phyloP scores from a whole-genome alignment of 2,329 filamentous ascomycete genomes.

The Bisporella sp. region DNA sequence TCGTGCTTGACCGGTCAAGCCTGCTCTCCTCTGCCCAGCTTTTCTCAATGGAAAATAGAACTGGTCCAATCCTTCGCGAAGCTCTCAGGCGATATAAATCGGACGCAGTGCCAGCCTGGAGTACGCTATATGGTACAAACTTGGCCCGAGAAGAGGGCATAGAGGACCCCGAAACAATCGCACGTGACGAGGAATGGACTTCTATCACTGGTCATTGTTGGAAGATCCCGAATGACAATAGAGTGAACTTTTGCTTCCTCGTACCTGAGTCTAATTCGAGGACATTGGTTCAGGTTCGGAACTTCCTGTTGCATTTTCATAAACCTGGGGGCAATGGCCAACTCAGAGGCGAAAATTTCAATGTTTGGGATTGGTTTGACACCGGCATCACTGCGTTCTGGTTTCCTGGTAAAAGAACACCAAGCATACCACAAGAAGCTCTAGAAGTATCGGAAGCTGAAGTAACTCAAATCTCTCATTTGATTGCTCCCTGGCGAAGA shows the following conservation, averaged over 20 bases:
- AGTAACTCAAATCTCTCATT: too few relatives aligned
- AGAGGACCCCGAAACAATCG: background rate
- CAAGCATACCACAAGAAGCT: too few relatives aligned
- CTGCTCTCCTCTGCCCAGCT: background rate
- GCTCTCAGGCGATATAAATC: background rate
- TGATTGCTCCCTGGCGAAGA: too few relatives aligned
- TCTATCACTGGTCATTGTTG: constrained; percentile 4
- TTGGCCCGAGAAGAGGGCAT: background rate
- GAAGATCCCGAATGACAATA: constrained; percentile 9
- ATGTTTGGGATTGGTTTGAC: too few relatives aligned
- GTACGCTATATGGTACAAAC: background rate
- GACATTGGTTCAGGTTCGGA: too few relatives aligned
- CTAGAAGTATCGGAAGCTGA: too few relatives aligned
- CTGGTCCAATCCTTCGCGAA: background rate
- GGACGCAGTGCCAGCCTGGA: background rate
- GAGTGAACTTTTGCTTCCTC: constrained; percentile 6
- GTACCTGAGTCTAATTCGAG: background rate
- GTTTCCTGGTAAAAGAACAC: too few relatives aligned
- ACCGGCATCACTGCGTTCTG: too few relatives aligned
- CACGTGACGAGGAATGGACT: constrained; percentile 4
- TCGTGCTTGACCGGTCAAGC: too few relatives aligned
- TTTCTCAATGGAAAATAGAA: background rate
- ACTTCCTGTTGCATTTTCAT: too few relatives aligned
- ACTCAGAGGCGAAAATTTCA: too few relatives aligned
- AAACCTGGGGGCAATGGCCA: too few relatives aligned